Conservation (phyloP, 768 basidiomycete species). For the Podaxis rugospora region DNA sequence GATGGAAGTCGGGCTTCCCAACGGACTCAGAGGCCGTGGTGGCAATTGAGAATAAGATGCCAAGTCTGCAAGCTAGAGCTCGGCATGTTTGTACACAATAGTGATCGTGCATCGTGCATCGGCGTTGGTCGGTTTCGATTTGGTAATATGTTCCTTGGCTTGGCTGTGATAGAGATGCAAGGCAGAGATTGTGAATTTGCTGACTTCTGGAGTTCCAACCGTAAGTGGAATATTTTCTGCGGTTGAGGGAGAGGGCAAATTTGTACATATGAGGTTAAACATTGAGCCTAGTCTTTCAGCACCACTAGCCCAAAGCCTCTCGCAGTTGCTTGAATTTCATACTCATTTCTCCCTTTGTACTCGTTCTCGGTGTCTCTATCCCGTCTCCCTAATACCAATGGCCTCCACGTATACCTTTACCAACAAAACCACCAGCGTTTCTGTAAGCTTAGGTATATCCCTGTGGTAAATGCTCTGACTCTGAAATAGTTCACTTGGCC, state of each 20-base stretch:
- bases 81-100: too few relatives aligned
- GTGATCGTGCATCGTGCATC: too few relatives aligned
- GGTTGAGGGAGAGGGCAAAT: neutral
- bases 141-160: too few relatives aligned
- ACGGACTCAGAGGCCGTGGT: too few relatives aligned
- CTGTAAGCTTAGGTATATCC: neutral
- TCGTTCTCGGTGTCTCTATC: neutral
- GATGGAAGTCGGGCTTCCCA: too few relatives aligned
- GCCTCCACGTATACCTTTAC: conserved; percentile 38
- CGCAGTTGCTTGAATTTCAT: neutral
- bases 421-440: conserved; percentile 39
- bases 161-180: too few relatives aligned
- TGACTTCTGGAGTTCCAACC: too few relatives aligned
- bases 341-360: neutral
- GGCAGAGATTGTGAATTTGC: too few relatives aligned
- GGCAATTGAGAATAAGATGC: too few relatives aligned
- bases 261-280: neutral
- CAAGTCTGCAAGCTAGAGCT: too few relatives aligned
- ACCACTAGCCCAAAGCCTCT: neutral
- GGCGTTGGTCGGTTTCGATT: too few relatives aligned
- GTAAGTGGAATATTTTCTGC: neutral
- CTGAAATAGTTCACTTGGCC: conserved; percentile 48
- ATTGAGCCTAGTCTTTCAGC: neutral
- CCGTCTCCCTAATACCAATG: conserved; percentile 14
- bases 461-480: neutral